Conservation (phyloP, 2,329 filamentous ascomycete species). For the Ascochyta clinopodiicola region DNA sequence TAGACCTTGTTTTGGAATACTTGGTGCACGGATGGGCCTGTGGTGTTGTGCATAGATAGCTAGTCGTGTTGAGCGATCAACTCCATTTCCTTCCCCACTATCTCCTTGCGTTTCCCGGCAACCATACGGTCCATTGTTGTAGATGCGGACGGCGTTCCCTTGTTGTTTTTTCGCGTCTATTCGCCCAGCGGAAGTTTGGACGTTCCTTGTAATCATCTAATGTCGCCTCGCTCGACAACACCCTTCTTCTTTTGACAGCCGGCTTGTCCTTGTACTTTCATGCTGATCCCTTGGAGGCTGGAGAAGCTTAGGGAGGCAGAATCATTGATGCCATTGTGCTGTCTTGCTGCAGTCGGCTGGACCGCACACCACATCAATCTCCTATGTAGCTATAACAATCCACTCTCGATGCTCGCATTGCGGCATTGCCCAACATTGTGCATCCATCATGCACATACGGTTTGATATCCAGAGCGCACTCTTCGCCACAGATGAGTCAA, state of each 20-base stretch:
- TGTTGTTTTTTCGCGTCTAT: conserved; percentile 3
- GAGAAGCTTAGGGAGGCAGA: background rate
- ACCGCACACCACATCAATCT: conserved; percentile 10
- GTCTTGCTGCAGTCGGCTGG: conserved; percentile 14
- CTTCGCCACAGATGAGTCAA: background rate
- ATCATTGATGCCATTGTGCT: conserved; percentile 12
- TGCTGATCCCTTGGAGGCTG: conserved; percentile 1
- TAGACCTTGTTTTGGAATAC: conserved; percentile 12
- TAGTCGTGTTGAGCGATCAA: conserved; percentile 25
- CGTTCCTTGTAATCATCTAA: conserved; percentile 20
- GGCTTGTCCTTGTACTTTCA: conserved; percentile 17
- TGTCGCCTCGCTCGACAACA: conserved; percentile 9
- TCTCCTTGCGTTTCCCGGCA: conserved; percentile 20
- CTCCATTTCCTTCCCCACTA: conserved; percentile 15
- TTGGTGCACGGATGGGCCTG: conserved; percentile 8
- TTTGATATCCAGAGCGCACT: background rate
- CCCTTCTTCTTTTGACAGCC: conserved; percentile 8
- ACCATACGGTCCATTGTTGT: conserved; percentile 9
- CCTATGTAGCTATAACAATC: conserved; percentile 17
- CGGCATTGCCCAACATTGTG: background rate
- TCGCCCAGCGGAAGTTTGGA: conserved; percentile 12
- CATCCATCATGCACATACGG: background rate
- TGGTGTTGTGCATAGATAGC: conserved; percentile 19
- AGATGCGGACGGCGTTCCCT: conserved; percentile 10
- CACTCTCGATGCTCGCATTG: conserved; percentile 3